phyloP scores from a whole-genome alignment of 2,329 filamentous ascomycete genomes.

The Exophiala phaeomuriformis region DNA sequence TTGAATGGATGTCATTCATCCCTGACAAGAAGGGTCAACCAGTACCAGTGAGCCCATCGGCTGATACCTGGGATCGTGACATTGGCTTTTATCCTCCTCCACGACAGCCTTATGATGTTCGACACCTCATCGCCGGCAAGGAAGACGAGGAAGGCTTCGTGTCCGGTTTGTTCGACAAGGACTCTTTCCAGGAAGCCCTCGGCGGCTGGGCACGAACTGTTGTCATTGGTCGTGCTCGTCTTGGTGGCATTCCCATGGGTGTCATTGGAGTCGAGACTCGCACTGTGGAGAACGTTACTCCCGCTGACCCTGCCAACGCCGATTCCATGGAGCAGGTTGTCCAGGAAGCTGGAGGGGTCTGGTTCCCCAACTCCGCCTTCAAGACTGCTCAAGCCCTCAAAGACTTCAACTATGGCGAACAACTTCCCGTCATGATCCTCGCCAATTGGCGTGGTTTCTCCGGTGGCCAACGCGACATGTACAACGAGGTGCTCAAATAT shows the following conservation, averaged over 20 bases:
- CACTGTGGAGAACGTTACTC: conserved; percentile 91
- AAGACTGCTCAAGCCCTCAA: conserved; percentile 98
- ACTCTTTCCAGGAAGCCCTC: conserved; percentile 93
- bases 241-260: conserved; percentile 96
- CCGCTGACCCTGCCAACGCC: conserved; percentile 93
- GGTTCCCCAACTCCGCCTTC: conserved; percentile 99
- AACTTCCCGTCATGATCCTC: conserved; percentile 96
- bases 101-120: conserved; percentile 83
- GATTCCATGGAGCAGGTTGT: conserved; percentile 94
- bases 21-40: conserved; percentile 91
- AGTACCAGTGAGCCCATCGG: conserved; percentile 80
- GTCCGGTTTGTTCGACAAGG: conserved; percentile 88
- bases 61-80: conserved; percentile 88
- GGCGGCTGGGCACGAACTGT: conserved; percentile 96
- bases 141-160: conserved; percentile 79
- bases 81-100: conserved; percentile 70
- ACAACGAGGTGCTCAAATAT: conserved; percentile 99
- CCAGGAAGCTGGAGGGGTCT: conserved; percentile 95
- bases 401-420: conserved; percentile 98
- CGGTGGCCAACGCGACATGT: conserved; percentile 98
- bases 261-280: conserved; percentile 96
- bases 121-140: conserved; percentile 86
- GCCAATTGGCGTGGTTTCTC: conserved; percentile 99
- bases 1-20: conserved; percentile 95
- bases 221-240: conserved; percentile 88